These are phyloP conservation scores for Penicillium sp. DNA, from an alignment of 2,329 filamentous ascomycete genomes.

Conservation along the genomic window DNA sequence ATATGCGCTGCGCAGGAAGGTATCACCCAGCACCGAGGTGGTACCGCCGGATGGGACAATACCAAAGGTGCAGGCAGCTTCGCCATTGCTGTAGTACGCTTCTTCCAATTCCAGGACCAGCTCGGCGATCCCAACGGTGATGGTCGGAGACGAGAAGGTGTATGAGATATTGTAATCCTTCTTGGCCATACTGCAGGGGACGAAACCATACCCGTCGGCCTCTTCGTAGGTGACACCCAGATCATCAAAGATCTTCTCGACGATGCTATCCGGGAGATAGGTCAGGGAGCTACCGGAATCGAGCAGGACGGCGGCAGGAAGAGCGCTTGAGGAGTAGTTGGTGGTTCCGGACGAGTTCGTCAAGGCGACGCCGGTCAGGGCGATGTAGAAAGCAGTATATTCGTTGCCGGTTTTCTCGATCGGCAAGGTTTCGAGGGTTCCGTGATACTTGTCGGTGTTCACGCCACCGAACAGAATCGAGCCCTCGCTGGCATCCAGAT, in stretches of 20 bases:
- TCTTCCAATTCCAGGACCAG: slow-evolving; percentile 55
- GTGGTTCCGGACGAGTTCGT: slow-evolving; percentile 20
- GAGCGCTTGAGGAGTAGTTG: slow-evolving; percentile 23
- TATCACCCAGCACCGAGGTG: slow-evolving; percentile 59
- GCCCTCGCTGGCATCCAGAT: slow-evolving; percentile 64
- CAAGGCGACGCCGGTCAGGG: slow-evolving; percentile 60
- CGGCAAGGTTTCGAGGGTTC: slow-evolving; percentile 65
- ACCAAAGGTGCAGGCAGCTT: slow-evolving; percentile 46
- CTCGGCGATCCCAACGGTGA: slow-evolving; percentile 57
- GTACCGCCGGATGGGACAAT: slow-evolving; percentile 51
- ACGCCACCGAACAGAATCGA: slow-evolving; percentile 75
- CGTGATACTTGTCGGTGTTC: slow-evolving; percentile 65
- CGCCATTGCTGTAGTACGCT: slow-evolving; percentile 34
- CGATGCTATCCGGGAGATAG: slow-evolving; percentile 37
- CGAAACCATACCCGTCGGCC: slow-evolving; percentile 53
- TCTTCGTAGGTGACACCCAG: slow-evolving; percentile 62
- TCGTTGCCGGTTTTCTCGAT: slow-evolving; percentile 55
- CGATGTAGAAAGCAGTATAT: slow-evolving; percentile 67
- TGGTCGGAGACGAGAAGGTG: slow-evolving; percentile 56
- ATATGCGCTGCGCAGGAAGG: slow-evolving; percentile 63
- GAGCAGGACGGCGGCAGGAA: slow-evolving; percentile 44
- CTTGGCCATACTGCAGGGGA: slow-evolving; percentile 55
- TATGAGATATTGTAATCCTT: slow-evolving; percentile 55
- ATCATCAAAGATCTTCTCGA: slow-evolving; percentile 53
- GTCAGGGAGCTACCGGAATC: slow-evolving; percentile 44